These are phyloP conservation scores for Candida michaelii DNA, from an alignment of 805 yeast genomes.

Conservation along the genomic window DNA sequence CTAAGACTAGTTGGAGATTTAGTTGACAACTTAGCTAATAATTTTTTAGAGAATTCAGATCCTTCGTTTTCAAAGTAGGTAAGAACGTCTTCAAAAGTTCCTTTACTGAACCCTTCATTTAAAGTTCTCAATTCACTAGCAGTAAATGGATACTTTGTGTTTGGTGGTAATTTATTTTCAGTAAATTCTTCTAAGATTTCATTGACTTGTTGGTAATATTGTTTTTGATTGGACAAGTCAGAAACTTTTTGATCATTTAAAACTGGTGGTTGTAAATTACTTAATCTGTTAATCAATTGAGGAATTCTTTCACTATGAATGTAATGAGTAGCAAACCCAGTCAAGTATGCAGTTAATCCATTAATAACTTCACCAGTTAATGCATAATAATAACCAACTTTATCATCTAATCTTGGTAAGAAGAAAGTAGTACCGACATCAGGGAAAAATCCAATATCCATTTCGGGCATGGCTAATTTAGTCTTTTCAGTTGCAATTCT, in stretches of 20 bases:
- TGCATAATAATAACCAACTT: slow-evolving; percentile 82
- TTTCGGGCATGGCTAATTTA: slow-evolving; percentile 95
- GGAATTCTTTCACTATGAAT: slow-evolving; percentile 65
- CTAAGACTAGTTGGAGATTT: slow-evolving; percentile 82
- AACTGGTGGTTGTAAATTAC: slow-evolving; percentile 52
- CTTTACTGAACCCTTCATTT: slow-evolving; percentile 62
- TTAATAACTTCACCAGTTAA: slow-evolving; percentile 77
- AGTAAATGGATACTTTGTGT: slow-evolving; percentile 58
- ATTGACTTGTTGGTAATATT: slow-evolving; percentile 60
- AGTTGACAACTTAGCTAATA: slow-evolving; percentile 53
- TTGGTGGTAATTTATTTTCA: slow-evolving; percentile 58
- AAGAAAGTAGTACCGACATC: slow-evolving; percentile 95
- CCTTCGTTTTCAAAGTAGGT: slow-evolving; percentile 46
- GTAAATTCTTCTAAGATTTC: slow-evolving; percentile 77
- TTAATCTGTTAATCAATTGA: slow-evolving; percentile 63
- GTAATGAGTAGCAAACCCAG: slow-evolving; percentile 90
- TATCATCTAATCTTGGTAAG: slow-evolving; percentile 77
- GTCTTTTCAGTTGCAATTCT: slow-evolving; percentile 92
- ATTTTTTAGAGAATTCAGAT: slow-evolving; percentile 63
- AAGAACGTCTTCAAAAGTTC: slow-evolving; percentile 55
- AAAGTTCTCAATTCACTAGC: slow-evolving; percentile 59
- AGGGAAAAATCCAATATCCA: slow-evolving; percentile 93
- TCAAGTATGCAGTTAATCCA: slow-evolving; percentile 78
- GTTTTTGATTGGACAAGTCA: slow-evolving; percentile 25
- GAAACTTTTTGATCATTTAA: slow-evolving; percentile 28